phyloP scores from a whole-genome alignment of 208 protist species.

The Entamoeba nuttalli region DNA sequence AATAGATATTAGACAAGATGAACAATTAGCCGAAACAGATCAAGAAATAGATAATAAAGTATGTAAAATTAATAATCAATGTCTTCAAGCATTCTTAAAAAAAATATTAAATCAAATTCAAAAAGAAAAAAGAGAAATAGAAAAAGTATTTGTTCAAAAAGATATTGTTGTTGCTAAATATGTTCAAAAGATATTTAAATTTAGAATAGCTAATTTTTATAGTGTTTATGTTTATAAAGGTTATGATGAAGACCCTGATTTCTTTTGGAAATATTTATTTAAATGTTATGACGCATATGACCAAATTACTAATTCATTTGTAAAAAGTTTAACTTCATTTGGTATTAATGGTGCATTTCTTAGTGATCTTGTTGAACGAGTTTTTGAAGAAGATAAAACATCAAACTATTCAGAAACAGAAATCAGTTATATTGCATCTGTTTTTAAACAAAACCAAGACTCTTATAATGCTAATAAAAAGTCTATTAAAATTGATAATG shows the following conservation, averaged over 20 bases:
- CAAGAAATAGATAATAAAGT: not conserved
- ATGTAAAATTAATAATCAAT: not conserved
- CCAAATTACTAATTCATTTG: not conserved
- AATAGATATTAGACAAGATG: not conserved
- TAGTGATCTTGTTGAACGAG: too few relatives aligned
- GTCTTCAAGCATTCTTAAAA: not conserved
- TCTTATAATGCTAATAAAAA: not conserved
- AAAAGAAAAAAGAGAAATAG: not conserved
- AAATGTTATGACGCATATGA: not conserved
- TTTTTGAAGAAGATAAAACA: too few relatives aligned
- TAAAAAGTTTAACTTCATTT: not conserved
- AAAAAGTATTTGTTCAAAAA: not conserved
- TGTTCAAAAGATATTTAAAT: not conserved
- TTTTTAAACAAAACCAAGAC: not conserved
- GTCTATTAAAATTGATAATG: not conserved
- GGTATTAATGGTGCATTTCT: too few relatives aligned
- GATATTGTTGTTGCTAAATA: not conserved
- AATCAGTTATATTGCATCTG: too few relatives aligned
- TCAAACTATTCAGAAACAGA: too few relatives aligned
- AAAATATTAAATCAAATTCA: not conserved
- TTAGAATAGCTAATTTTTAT: not conserved
- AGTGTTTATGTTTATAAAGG: not conserved
- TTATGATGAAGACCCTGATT: not conserved
- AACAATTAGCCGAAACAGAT: not conserved
- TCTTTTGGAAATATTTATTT: not conserved